Evolutionary conservation across 2,329 filamentous ascomycete species (phyloP).

Genomic region (Fusarium mangiferae): DNA sequence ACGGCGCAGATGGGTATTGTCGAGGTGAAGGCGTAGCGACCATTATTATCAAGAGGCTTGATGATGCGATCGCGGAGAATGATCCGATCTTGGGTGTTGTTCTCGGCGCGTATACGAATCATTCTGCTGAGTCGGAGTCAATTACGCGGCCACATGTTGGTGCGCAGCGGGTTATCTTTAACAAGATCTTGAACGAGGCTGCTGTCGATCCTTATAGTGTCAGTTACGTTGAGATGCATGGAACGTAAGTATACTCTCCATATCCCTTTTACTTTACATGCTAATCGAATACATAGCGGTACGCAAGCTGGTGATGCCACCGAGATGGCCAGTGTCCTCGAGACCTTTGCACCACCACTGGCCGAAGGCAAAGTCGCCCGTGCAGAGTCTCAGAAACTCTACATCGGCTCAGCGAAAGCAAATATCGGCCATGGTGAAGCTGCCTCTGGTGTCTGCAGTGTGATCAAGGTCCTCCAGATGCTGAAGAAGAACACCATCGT

Average conservation of each 20-base stretch:
- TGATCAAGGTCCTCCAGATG: constrained; percentile 68
- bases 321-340: constrained; percentile 82
- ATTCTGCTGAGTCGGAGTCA: constrained; percentile 75
- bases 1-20: constrained; percentile 69
- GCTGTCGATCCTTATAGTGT: constrained; percentile 81
- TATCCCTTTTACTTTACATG: rapidly evolving
- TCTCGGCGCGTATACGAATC: constrained; percentile 72
- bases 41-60: constrained; percentile 61
- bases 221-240: constrained; percentile 90
- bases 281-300: neutral
- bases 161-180: constrained; percentile 70
- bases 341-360: constrained; percentile 57
- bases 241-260: constrained; percentile 47
- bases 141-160: constrained; percentile 77
- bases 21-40: constrained; percentile 60
- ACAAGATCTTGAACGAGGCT: constrained; percentile 74
- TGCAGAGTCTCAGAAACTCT: constrained; percentile 49
- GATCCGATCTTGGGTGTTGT: constrained; percentile 75
- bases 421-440: constrained; percentile 74
- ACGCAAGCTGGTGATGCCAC: constrained; percentile 81
- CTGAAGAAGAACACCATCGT: constrained; percentile 59
- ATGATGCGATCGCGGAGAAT: constrained; percentile 63
- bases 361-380: neutral
- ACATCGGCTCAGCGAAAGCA: constrained; percentile 71
- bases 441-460: constrained; percentile 62